Base-by-base conservation (phyloP, 2,329 filamentous ascomycete species). In the Penicillium occitanis region DNA sequence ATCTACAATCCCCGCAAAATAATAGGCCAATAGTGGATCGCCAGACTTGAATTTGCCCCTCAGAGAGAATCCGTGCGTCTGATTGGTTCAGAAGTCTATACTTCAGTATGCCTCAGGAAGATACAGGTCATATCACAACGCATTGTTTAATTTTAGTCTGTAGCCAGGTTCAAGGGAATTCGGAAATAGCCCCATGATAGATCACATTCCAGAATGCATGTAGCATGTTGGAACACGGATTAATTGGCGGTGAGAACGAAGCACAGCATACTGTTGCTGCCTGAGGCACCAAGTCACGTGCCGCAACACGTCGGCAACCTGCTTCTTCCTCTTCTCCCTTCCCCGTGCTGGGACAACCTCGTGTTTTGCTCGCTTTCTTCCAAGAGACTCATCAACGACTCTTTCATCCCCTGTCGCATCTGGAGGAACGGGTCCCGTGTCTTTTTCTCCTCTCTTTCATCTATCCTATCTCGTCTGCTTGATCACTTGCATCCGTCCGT, bases 341-440 rank as follows among this genome's bases (percentile, higher is more conserved):
- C 25, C 11, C 19, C 44, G 19, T 22, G 44, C 40, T n/a, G 8
- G 25, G 5, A 51, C 48, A 28, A 14, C 48, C 17, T 37, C 53
- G 33, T 22, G 30, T 25, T 57, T 40, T n/a, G 1, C 17, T n/a
- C 14, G 17, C 48, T 57, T 19, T 37, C 2, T 35, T 22, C 8
- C 28, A 33, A 30, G 6, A 10, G 28, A 51, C 28, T 37, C 33
- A 37, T 25, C 53, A 40, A 57, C 53, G 11, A 55, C n/a, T 58
- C 59, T 42, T 48, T 44, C 63, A 11, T 33, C 30, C 55, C 44
- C 35, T n/a, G 53, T 62, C 40, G 63, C 58, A 25, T 42, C 59
- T 66, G 64, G 64, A 66, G 64, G 64, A 66, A 62, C 64, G 40
- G 63, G 67, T 67, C 69, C 68, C 71, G 71, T 57, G 53, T 57